Evolutionary conservation across 495 filamentous ascomycete species (phyloP), one percentile per base, ranked within the genome.

Genomic region (Aspergillus sparsus): DNA sequence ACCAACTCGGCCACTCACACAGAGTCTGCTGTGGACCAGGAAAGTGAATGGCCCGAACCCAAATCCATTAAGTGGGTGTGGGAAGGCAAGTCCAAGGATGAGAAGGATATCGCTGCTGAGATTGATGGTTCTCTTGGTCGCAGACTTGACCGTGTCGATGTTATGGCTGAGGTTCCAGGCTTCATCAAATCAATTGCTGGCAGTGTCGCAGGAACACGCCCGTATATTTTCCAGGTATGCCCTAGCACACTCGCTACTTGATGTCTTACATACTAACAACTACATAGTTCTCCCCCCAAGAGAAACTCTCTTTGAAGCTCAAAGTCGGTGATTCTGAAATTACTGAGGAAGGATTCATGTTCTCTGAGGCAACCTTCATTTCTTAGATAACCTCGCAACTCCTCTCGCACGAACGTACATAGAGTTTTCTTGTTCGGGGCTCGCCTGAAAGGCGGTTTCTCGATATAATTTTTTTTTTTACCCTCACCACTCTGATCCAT

Each of bases 171-270:
- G 70, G 89, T 98, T 51, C 94, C 94, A 4, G 89, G 89, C 33
- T 96, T 98, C 66, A 87, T 98, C 67, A 98, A 98, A 85, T 85
- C 82, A 50, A 89, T 98, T 71, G 91, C 95, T 10, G 90, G 89
- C 41, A 86, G 82, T 45, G 90, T 93, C 44, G 90, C 86, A 3
- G 94, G 94, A 61, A 93, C 94, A 18, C 91, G 90, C 77, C 95
- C 94, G 8, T 98, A 96, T 71, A 97, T 98, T 68, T 98, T 96
- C 78, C 93, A 96, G 84, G 92, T 93, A 70, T 58, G 58, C 32
- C 33, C 51, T 18, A 27, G 21, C 1, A 46, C 31, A 60, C 54
- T 60, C 1, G 13, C 49, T 52, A 34, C 39, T 32, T 33, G 13
- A n/a, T 36, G 31, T 47, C 21, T 27, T 10, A 31, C 6, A 53